Conservation (phyloP, 1,139 yeast species). For the Arxiozyma bovina region DNA sequence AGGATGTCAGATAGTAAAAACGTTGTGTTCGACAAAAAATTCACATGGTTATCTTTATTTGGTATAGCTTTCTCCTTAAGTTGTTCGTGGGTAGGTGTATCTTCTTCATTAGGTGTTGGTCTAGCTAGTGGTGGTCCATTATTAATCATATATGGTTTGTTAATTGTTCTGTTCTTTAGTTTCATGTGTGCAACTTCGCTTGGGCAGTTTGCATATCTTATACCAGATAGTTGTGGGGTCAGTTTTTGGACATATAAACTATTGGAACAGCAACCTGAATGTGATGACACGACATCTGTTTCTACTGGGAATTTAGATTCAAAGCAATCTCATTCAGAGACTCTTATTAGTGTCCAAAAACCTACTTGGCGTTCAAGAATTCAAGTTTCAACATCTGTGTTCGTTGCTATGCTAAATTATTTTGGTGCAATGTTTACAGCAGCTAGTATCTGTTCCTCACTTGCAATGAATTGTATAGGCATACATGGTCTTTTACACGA, state of each 20-base stretch:
- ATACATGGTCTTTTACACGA: constrained; percentile 42
- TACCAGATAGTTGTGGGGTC: constrained; percentile 48
- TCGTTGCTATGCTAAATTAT: constrained; percentile 9
- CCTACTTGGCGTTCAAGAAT: neutral
- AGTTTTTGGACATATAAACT: neutral
- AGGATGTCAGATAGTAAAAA: neutral
- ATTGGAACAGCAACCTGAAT: neutral
- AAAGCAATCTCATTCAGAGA: neutral
- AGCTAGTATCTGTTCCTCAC: constrained; percentile 45
- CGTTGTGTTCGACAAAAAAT: constrained; percentile 32
- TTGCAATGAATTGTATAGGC: constrained; percentile 43
- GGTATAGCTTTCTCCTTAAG: constrained; percentile 46
- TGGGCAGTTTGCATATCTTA: constrained; percentile 45
- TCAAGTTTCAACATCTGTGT: neutral
- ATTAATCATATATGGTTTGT: constrained; percentile 40
- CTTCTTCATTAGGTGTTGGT: constrained; percentile 43
- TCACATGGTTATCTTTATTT: constrained; percentile 45
- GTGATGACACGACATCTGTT: neutral
- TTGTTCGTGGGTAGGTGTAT: constrained; percentile 48
- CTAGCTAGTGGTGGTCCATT: constrained; percentile 44
- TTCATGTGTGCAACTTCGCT: constrained; percentile 40
- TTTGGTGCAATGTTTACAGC: constrained; percentile 50
- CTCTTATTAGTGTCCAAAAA: neutral
- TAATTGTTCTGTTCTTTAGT: constrained; percentile 44
- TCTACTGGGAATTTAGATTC: neutral